Evolutionary conservation across 176 grass and related monocot species (phyloP), one percentile per base, ranked within the genome.

Genomic region (Pontederia paniculata): DNA sequence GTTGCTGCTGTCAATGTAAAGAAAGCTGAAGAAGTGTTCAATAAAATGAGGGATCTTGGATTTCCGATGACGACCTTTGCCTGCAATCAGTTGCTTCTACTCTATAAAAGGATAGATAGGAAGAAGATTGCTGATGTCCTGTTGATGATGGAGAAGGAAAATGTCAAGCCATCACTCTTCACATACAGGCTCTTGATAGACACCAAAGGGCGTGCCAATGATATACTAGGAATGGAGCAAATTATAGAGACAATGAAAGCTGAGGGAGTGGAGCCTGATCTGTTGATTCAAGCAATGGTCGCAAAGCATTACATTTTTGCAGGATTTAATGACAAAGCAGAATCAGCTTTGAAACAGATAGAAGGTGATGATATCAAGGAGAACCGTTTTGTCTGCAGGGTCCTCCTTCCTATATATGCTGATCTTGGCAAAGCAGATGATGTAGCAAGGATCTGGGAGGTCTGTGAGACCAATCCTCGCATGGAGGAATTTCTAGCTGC

Each of bases 171-270:
- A 58, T 63, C 73, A 68, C 54, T 25, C 28, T 84, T 81, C 50
- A 83, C 88, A 47, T 84, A 94, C 76, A 88, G 75, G 66, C 45
- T 94, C 63, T 44, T 94, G 56, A 81, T 94, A 50, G 80, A 84
- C 60, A 63, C 77, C 44, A 94, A 88, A 75, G 77, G 74, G 41
- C 77, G 70, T 45, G 70, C 77, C 54, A 80, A 81, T 65, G 88
- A 94, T 53, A 70, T 66, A 60, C 21, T 62, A 83, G 83, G 80
- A 49, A 81, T 94, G 51, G 83, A 94, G 66, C 5, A 54, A 8
- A 20, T 94, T 56, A 57, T 88, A 62, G 75, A 81, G 13, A 17
- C 16, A 16, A 88, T 94, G 88, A 78, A 84, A 46, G 52, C 51
- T 31, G 58, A 75, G 62, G 88, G 71, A 22, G 12, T 81, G 57